A percentile compares a stretch with the other conserved stretches of the same genome.
These are phyloP conservation scores for Cyphellophora attinorum DNA, from an alignment of 2,329 filamentous ascomycete species.

Conservation along the genomic window DNA sequence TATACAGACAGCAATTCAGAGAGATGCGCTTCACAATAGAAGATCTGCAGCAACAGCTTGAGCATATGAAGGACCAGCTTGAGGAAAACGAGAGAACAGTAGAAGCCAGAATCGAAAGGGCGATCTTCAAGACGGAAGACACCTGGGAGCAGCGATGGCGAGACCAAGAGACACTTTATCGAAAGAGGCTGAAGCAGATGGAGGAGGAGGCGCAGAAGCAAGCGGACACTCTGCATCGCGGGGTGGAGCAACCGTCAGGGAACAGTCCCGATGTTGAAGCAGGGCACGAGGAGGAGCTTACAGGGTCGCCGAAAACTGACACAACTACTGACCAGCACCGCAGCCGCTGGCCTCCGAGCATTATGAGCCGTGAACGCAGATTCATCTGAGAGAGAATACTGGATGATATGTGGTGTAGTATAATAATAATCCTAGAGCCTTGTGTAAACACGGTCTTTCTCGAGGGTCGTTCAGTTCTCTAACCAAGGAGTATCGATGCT, in stretches of 20 bases:
- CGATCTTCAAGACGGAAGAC: slow-evolving; percentile 24
- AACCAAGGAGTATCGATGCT: too few relatives aligned
- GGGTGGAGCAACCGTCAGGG: slow-evolving; percentile 4
- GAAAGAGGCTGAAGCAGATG: slow-evolving; percentile 14
- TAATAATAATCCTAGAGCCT: too few relatives aligned
- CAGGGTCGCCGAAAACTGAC: too few relatives aligned
- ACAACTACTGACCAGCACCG: too few relatives aligned
- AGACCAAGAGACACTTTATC: slow-evolving; percentile 20
- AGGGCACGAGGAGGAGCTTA: background rate
- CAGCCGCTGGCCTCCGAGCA: too few relatives aligned
- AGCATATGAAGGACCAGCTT: slow-evolving; percentile 15
- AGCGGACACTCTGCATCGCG: too few relatives aligned
- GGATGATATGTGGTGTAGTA: too few relatives aligned
- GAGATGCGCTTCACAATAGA: slow-evolving; percentile 21
- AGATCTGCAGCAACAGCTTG: slow-evolving; percentile 19
- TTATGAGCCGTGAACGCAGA: too few relatives aligned
- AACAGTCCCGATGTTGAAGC: background rate
- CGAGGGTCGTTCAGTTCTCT: too few relatives aligned
- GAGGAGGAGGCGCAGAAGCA: slow-evolving; percentile 14
- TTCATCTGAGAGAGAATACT: too few relatives aligned
- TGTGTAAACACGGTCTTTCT: too few relatives aligned
- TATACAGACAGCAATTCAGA: slow-evolving; percentile 22
- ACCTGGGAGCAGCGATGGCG: slow-evolving; percentile 26
- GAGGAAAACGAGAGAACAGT: too few relatives aligned
- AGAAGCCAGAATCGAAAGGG: slow-evolving; percentile 20